Conservation (phyloP, 2,329 filamentous ascomycete genomes). For the Stachybotrys elegans region DNA sequence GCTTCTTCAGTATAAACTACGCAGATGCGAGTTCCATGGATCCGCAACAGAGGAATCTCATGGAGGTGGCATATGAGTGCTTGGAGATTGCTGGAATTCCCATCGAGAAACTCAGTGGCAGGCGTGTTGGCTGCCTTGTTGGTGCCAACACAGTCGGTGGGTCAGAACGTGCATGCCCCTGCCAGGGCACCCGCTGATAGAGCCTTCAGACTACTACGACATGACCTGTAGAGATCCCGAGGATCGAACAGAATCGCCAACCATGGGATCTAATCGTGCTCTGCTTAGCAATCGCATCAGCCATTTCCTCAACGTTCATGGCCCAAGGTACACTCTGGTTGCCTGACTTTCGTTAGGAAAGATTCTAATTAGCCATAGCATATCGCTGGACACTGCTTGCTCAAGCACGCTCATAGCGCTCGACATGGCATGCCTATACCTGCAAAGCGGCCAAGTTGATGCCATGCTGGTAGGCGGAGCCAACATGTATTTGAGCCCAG, state of each 20-base stretch:
- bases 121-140: constrained; percentile 32
- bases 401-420: constrained; percentile 40
- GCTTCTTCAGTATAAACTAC: constrained; percentile 10
- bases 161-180: background rate
- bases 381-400: constrained; percentile 50
- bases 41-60: constrained; percentile 34
- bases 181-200: background rate
- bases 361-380: too few relatives aligned
- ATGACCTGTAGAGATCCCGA: constrained; percentile 32
- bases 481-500: constrained; percentile 37
- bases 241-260: constrained; percentile 31
- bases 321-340: constrained; percentile 20
- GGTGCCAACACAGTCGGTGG: constrained; percentile 33
- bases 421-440: constrained; percentile 30
- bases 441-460: constrained; percentile 9
- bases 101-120: constrained; percentile 21
- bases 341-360: too few relatives aligned
- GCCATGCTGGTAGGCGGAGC: constrained; percentile 31
- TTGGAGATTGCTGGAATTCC: constrained; percentile 33
- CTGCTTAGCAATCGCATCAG: constrained; percentile 42
- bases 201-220: constrained; percentile 35
- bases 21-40: constrained; percentile 29
- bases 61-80: constrained; percentile 35
- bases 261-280: constrained; percentile 35
- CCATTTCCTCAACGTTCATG: constrained; percentile 40